These are phyloP conservation scores for Leishmania braziliensis DNA, from an alignment of 208 protist genomes.

Conservation along the genomic window DNA sequence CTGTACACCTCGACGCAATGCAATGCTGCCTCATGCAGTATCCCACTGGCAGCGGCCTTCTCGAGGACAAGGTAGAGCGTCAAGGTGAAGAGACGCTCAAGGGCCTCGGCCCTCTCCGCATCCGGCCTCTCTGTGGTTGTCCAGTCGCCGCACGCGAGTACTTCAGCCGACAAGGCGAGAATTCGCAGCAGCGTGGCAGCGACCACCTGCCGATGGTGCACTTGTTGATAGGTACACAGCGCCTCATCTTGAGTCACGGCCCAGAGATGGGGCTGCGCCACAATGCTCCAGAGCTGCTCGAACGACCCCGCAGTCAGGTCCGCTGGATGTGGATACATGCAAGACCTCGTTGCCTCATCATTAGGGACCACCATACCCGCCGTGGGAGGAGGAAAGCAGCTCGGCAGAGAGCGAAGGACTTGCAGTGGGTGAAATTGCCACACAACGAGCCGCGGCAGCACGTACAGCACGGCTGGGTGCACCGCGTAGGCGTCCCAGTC, in stretches of 20 bases:
- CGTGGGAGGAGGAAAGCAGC: neutral
- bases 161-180: slow-evolving; percentile 54
- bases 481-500: slow-evolving; percentile 87
- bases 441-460: slow-evolving; percentile 60
- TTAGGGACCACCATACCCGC: neutral
- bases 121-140: neutral
- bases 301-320: slow-evolving; percentile 71
- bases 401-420: neutral
- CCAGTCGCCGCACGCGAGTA: slow-evolving; percentile 4
- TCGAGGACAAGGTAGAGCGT: slow-evolving; percentile 88
- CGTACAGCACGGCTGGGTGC: slow-evolving; percentile 81
- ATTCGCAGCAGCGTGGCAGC: slow-evolving; percentile 75
- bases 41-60: slow-evolving; percentile 64
- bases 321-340: slow-evolving; percentile 33
- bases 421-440: slow-evolving; percentile 79
- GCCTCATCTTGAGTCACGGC: slow-evolving; percentile 75
- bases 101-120: slow-evolving; percentile 18
- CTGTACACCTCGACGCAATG: slow-evolving; percentile 50
- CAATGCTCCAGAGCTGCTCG: slow-evolving; percentile 84
- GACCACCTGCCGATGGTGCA: slow-evolving; percentile 76
- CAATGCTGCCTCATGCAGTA: slow-evolving; percentile 68
- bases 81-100: slow-evolving; percentile 58
- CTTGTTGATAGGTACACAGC: slow-evolving; percentile 76
- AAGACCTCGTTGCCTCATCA: neutral
- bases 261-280: slow-evolving; percentile 81